These are phyloP conservation scores for Malassezia brasiliensis DNA, from an alignment of 1,284 basidiomycete genomes.

Conservation along the genomic window DNA sequence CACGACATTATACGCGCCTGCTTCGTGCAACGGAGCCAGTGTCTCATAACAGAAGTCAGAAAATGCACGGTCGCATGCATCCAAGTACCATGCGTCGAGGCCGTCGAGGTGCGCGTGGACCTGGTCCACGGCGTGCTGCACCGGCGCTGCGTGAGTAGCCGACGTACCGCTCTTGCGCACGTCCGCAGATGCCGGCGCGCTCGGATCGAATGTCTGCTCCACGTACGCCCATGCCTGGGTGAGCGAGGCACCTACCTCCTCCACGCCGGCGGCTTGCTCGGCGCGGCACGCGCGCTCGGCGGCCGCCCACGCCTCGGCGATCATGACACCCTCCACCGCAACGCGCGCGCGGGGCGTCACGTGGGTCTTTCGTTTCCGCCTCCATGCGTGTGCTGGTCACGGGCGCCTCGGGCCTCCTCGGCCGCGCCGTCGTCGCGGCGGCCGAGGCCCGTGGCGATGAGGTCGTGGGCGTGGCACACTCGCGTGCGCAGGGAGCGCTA, in stretches of 20 bases:
- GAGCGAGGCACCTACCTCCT: not conserved
- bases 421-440: conserved; percentile 49
- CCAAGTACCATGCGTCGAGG: conserved; percentile 8
- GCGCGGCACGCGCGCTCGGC: conserved; percentile 6
- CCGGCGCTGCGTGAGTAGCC: not conserved
- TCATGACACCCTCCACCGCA: not conserved
- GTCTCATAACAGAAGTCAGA: not conserved
- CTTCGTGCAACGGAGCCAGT: not conserved
- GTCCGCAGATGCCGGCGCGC: not conserved
- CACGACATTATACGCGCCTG: not conserved
- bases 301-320: conserved; percentile 12
- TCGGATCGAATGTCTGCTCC: not conserved
- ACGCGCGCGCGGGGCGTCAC: not conserved
- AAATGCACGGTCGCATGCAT: not conserved
- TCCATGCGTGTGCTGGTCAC: conserved; percentile 47
- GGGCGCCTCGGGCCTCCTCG: conserved; percentile 53
- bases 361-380: not conserved
- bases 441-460: conserved; percentile 19
- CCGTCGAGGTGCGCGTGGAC: not conserved
- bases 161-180: not conserved
- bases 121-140: not conserved
- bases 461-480: conserved; percentile 48
- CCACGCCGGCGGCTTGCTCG: not conserved
- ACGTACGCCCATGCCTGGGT: conserved; percentile 2
- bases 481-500: conserved; percentile 42